Evolutionary conservation across 1,139 yeast genomes (phyloP), one percentile per base, ranked within the genome.

Genomic region (Zygoascus meyerae): DNA sequence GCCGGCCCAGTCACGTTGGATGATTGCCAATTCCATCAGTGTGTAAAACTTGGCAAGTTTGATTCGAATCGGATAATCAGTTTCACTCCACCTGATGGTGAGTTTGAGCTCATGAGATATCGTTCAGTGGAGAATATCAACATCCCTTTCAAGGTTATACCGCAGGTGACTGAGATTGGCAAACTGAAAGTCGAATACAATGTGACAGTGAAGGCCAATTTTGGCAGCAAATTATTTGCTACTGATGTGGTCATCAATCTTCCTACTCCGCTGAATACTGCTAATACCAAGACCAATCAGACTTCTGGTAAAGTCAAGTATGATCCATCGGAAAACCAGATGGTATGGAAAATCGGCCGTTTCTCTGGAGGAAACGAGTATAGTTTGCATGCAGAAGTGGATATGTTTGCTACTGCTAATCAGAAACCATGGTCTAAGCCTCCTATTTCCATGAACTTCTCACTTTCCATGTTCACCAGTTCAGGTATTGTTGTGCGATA

Each of bases 1-100:
- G 71, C 75, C 0, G 76, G 78, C 1, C 68, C 74, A 39, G 86
- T 80, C 16, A 64, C 72, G 1, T 66, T 87, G 11, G 86, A 83
- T 55, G 95, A 87, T 62, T 81, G 87, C 57, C 87, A 85, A 55
- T 86, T 90, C 66, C 97, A 92, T 65, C 94, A 86, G 57, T 84
- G 95, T 64, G 95, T 86, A 32, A 75, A 83, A 48, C 69, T 86
- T 44, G 77, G 81, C 38, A 75, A 77, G 59, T 86, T 84, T 62
- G 89, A 84, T 55, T 63, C 74, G 6, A 83, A 81, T 37, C 72
- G 85, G 44, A 72, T 79, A 44, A 83, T 87, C 50, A 78, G 79
- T 44, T 87, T 87, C 57, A 73, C 83, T 10, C 95, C 95, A 5
- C 95, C 97, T 1, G 97, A 90, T 67, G 97, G 97, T 0, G 83